A percentile compares a stretch with the other conserved stretches of the same genome.
Evolutionary conservation across 148 eudicot genomes (phyloP).

Genomic region (Chenopodium formosanum): DNA sequence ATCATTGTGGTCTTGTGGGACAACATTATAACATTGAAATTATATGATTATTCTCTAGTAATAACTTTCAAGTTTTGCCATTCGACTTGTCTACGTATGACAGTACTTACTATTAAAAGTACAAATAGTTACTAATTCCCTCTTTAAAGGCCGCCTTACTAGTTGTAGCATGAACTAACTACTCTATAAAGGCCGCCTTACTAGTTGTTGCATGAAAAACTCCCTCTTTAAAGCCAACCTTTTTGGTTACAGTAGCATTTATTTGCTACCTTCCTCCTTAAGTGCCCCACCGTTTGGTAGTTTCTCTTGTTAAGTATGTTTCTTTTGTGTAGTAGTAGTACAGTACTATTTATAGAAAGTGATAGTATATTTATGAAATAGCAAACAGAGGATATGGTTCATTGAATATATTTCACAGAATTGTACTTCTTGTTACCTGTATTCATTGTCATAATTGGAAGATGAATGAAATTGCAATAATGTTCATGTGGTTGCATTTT

Average conservation of each 20-base stretch:
- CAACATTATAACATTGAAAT: background rate
- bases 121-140: too few species aligned
- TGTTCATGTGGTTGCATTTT: background rate
- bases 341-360: background rate
- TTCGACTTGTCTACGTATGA: background rate
- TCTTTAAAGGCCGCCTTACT: background rate
- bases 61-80: background rate
- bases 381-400: background rate
- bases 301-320: background rate
- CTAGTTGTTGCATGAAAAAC: background rate
- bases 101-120: background rate
- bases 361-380: background rate
- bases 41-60: background rate
- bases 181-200: background rate
- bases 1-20: background rate
- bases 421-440: background rate
- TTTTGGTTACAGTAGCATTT: background rate
- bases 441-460: background rate
- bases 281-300: background rate
- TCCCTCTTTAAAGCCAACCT: background rate
- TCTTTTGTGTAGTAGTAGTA: background rate
- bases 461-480: background rate
- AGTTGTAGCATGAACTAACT: background rate
- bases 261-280: background rate
- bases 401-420: conserved; percentile 2